Evolutionary conservation across 208 protist species (phyloP).

Genomic region (Crithidia bombi): DNA sequence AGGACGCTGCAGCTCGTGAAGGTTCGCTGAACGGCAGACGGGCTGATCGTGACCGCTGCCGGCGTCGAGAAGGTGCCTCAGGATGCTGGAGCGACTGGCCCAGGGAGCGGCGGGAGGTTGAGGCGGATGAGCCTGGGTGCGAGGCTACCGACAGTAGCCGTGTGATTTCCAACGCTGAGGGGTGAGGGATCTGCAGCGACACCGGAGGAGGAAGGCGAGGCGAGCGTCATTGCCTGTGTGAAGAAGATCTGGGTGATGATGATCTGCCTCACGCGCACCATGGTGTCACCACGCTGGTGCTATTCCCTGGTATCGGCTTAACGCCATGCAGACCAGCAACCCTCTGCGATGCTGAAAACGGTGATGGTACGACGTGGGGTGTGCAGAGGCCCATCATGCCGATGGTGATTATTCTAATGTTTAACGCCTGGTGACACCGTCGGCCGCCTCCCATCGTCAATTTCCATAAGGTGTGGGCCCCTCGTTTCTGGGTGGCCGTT

Average conservation of each 20-base stretch:
- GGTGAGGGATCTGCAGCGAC: background rate
- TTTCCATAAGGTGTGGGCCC: conserved; percentile 34
- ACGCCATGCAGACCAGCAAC: conserved; percentile 29
- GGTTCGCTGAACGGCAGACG: background rate
- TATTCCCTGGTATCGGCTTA: conserved; percentile 51
- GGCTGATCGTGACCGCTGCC: background rate
- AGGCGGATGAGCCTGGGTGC: background rate
- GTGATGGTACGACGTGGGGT: conserved; percentile 26
- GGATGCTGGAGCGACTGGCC: background rate
- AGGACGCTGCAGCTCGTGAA: background rate
- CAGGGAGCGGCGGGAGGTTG: background rate
- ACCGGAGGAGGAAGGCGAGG: conserved; percentile 16
- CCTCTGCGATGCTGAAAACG: background rate
- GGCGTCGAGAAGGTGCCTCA: background rate
- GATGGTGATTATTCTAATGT: conserved; percentile 50
- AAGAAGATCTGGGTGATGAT: conserved; percentile 50
- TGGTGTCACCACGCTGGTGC: conserved; percentile 44
- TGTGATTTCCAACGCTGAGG: background rate
- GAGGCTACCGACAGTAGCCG: conserved; percentile 1
- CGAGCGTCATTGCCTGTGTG: conserved; percentile 32
- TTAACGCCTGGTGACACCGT: conserved; percentile 37
- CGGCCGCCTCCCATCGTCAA: conserved; percentile 36
- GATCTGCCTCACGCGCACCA: conserved; percentile 33
- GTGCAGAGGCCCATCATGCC: conserved; percentile 40
- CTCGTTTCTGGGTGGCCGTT: conserved; percentile 15